phyloP scores from a whole-genome alignment of 352 stramenopile genomes.

The Globisporangium ultimum region DNA sequence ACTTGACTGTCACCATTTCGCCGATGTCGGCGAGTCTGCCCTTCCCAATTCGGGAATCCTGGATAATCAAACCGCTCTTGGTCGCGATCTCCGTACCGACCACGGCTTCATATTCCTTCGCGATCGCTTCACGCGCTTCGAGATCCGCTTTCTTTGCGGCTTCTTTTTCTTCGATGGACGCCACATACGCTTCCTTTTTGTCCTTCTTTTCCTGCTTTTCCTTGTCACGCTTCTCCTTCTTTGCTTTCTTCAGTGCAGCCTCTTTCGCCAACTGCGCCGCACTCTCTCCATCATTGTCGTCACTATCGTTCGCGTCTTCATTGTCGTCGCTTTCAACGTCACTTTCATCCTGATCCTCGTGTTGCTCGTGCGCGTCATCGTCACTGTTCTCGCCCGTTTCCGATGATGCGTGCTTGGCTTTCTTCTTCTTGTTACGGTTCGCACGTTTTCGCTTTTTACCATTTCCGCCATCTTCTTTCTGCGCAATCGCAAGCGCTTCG shows the following conservation, averaged over 20 bases:
- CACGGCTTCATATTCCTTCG: slow-evolving; percentile 47
- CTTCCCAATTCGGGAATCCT: slow-evolving; percentile 51
- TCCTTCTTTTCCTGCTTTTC: slow-evolving; percentile 35
- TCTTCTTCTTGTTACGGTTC: slow-evolving; percentile 21
- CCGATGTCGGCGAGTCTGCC: slow-evolving; percentile 43
- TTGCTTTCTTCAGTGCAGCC: slow-evolving; percentile 9
- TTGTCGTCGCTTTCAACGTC: not conserved
- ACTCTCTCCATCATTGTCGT: slow-evolving; percentile 1
- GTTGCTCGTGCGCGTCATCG: slow-evolving; percentile 10
- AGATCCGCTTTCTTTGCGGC: slow-evolving; percentile 24
- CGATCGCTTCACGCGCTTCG: slow-evolving; percentile 38
- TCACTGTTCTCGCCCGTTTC: slow-evolving; percentile 13
- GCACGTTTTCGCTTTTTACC: slow-evolving; percentile 32
- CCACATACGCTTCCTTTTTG: slow-evolving; percentile 19
- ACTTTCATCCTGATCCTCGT: slow-evolving; percentile 6
- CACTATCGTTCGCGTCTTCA: slow-evolving; percentile 7
- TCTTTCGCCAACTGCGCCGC: slow-evolving; percentile 14
- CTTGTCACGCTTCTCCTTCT: slow-evolving; percentile 15
- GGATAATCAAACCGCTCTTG: slow-evolving; percentile 50
- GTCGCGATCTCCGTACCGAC: slow-evolving; percentile 53
- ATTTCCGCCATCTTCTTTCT: slow-evolving; percentile 16
- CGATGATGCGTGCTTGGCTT: slow-evolving; percentile 10
- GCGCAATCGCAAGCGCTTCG: slow-evolving; percentile 9
- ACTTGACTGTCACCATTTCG: slow-evolving; percentile 77
- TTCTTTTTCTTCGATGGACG: slow-evolving; percentile 21